These are phyloP conservation scores for Fraxinus angustifolia DNA, from an alignment of 305 asterid species.

Conservation along the genomic window DNA sequence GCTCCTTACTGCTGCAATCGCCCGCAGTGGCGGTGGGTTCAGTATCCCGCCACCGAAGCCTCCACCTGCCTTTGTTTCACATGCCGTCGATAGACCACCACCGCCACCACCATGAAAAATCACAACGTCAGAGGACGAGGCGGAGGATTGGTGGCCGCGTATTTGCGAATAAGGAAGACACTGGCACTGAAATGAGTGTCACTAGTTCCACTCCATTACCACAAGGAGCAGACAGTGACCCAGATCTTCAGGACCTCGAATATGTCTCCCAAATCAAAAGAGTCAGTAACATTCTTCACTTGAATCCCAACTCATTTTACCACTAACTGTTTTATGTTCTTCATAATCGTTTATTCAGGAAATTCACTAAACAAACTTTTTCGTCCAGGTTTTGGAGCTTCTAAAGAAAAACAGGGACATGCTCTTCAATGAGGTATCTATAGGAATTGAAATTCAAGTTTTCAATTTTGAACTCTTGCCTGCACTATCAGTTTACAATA, in stretches of 20 bases:
- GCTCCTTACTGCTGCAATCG: slow-evolving; percentile 18
- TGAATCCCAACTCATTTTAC: background rate
- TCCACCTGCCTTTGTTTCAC: slow-evolving; percentile 6
- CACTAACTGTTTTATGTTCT: background rate
- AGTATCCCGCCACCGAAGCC: slow-evolving; percentile 11
- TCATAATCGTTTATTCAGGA: background rate
- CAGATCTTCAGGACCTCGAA: slow-evolving; percentile 61
- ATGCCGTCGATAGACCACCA: background rate
- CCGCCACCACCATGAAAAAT: background rate
- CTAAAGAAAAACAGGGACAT: slow-evolving; percentile 81
- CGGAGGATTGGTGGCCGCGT: slow-evolving; percentile 25
- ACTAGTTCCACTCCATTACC: slow-evolving; percentile 1
- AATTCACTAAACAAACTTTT: background rate
- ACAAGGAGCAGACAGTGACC: slow-evolving; percentile 25
- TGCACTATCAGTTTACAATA: background rate
- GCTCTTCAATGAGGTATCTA: slow-evolving; percentile 71
- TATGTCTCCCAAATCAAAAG: slow-evolving; percentile 63
- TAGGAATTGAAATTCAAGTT: background rate
- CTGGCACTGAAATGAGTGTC: slow-evolving; percentile 21
- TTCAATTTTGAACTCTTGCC: background rate
- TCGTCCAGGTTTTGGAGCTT: slow-evolving; percentile 68
- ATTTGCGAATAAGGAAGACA: slow-evolving; percentile 40
- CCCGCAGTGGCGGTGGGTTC: slow-evolving; percentile 22
- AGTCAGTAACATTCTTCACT: slow-evolving; percentile 27
- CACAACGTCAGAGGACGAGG: slow-evolving; percentile 10